Base-by-base conservation (phyloP, 805 yeast species). In the Hanseniaspora lindneri region DNA sequence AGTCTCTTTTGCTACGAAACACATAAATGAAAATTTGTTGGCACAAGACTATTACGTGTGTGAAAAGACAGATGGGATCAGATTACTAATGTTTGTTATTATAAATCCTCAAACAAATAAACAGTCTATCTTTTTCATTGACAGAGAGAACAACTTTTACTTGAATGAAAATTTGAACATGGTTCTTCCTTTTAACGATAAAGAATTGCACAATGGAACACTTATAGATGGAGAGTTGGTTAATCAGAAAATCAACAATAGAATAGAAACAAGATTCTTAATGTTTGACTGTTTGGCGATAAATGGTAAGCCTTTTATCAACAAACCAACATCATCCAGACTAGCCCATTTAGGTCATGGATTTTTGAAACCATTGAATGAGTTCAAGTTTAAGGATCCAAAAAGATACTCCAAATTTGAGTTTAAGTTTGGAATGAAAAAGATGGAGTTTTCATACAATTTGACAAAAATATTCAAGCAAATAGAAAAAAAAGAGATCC, bases 151-250 rank as follows among this genome's bases (percentile, higher is more conserved):
- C 59, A 94, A 88, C 53, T 92, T 81, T 62, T 84, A 73, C 58
- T 74, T 80, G 66, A 75, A 92, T 10, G 87, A 85, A 21, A 77
- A 80, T 49, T 77, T 94, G 55, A 94, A 87, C 62, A 85, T 94
- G 61, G 96, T 97, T 0, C 54, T 61, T 2, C 66, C 67, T n/a
- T 52, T 54, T 4, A 58, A 63, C 39, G 30, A 33, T 11, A 58
- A 66, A 59, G 68, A 77, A 1, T 79, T 78, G 54, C 96, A 88
- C 56, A 82, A 81, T 54, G 96, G 95, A 3, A 83, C 96, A 0
- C 67, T 92, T 7, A 73, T 92, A 7, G 99, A 92, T 64, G 99
- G 99, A 3, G 99, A 92, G 65, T 71, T 92, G 46, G 96, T 92
- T 3, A 64, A 78, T 54, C 87, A 84, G 54, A 76, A 77, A 7